phyloP scores from a whole-genome alignment of 805 yeast species.

The Pichia membranifaciens region DNA sequence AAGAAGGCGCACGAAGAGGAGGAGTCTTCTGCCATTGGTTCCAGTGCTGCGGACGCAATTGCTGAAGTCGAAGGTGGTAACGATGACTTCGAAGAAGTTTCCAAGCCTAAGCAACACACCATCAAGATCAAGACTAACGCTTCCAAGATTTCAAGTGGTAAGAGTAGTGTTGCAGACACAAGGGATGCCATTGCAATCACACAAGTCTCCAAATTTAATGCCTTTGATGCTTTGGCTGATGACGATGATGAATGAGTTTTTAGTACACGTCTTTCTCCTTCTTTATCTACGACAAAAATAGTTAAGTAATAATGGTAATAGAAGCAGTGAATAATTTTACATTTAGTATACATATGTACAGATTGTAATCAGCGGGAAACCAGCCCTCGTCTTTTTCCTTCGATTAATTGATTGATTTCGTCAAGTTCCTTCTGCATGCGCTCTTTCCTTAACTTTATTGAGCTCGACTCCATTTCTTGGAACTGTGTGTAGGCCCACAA shows the following conservation, averaged over 20 bases:
- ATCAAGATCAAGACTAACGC: conserved; percentile 63
- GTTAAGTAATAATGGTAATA: too few relatives aligned
- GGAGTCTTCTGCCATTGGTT: conserved; percentile 32
- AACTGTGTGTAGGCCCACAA: conserved; percentile 8
- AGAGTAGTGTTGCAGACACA: conserved; percentile 55
- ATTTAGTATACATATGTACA: not conserved
- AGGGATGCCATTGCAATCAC: conserved; percentile 67
- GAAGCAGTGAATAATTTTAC: too few relatives aligned
- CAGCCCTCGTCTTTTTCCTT: not conserved
- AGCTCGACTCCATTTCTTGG: conserved; percentile 1
- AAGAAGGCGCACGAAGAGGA: conserved; percentile 24
- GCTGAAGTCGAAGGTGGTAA: conserved; percentile 31
- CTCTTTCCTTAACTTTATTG: conserved; percentile 5
- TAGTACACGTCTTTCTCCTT: too few relatives aligned
- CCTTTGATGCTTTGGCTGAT: conserved; percentile 69
- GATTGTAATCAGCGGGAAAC: not conserved
- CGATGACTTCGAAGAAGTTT: conserved; percentile 30
- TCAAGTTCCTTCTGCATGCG: conserved; percentile 11
- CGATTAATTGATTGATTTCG: conserved; percentile 1
- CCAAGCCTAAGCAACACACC: conserved; percentile 40
- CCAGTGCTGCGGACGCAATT: conserved; percentile 34
- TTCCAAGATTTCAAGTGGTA: conserved; percentile 67
- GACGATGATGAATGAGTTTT: conserved; percentile 40
- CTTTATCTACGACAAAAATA: too few relatives aligned
- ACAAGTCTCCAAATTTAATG: conserved; percentile 64